A percentile compares a stretch with the other conserved stretches of the same genome.
These are phyloP conservation scores for Mycosphaerella sp. DNA, from an alignment of 2,329 filamentous ascomycete genomes.

Conservation along the genomic window DNA sequence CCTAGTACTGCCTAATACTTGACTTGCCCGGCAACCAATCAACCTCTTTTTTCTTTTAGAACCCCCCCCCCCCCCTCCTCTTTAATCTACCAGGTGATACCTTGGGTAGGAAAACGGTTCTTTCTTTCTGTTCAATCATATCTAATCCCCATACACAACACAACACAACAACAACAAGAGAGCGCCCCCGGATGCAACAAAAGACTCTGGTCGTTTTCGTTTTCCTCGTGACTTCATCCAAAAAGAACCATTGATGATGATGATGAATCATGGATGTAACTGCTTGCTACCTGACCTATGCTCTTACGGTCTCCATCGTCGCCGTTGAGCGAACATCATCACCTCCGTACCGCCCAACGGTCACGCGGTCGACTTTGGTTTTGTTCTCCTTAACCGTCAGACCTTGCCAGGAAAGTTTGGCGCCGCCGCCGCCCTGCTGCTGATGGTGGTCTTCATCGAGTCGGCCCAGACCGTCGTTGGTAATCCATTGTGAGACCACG, in stretches of 20 bases:
- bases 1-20: too few relatives aligned
- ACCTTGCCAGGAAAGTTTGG: conserved; percentile 39
- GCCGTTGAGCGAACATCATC: conserved; percentile 26
- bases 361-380: conserved; percentile 43
- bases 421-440: conserved; percentile 10
- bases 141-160: too few relatives aligned
- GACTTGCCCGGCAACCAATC: too few relatives aligned
- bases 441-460: conserved; percentile 27
- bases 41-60: too few relatives aligned
- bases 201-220: not conserved
- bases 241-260: too few relatives aligned
- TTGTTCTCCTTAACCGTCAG: conserved; percentile 40
- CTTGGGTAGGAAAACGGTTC: not conserved
- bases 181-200: too few relatives aligned
- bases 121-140: too few relatives aligned
- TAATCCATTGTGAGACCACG: conserved; percentile 64
- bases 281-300: not conserved
- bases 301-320: conserved; percentile 2
- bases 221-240: not conserved
- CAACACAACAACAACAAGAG: too few relatives aligned
- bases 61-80: too few relatives aligned
- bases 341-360: conserved; percentile 44
- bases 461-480: conserved; percentile 60
- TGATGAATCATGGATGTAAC: too few relatives aligned
- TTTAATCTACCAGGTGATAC: too few relatives aligned